Percentiles rank a stretch among this genome's conserved stretches.
Conservation (phyloP, 2,329 filamentous ascomycete species). For the Talaromyces piceae region DNA sequence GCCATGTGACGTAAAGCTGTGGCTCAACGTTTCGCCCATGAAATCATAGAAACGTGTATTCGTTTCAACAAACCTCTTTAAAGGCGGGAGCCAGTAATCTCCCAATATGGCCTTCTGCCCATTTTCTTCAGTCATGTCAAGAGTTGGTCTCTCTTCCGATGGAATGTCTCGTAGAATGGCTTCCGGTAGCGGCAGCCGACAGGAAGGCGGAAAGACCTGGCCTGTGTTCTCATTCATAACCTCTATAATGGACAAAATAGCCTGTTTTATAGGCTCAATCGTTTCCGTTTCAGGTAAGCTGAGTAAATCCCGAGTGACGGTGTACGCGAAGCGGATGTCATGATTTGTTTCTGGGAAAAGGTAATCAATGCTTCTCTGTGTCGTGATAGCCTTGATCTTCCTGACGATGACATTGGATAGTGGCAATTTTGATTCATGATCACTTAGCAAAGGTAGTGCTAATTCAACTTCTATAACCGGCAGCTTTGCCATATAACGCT, state of each 20-base stretch:
- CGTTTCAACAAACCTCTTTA: slow-evolving; percentile 23
- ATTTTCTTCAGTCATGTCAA: not conserved
- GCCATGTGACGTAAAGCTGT: slow-evolving; percentile 25
- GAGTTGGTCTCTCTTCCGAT: not conserved
- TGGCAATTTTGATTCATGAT: not conserved
- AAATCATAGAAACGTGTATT: slow-evolving; percentile 26
- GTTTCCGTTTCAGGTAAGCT: slow-evolving; percentile 4
- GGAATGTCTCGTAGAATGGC: not conserved
- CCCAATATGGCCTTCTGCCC: slow-evolving; percentile 14
- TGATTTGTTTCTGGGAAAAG: slow-evolving; percentile 31
- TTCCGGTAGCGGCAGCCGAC: slow-evolving; percentile 23
- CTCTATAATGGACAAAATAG: slow-evolving; percentile 6
- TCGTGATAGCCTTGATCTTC: slow-evolving; percentile 23
- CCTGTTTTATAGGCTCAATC: slow-evolving; percentile 17
- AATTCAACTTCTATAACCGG: slow-evolving; percentile 29
- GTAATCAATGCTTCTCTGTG: slow-evolving; percentile 29
- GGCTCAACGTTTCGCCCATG: slow-evolving; percentile 24
- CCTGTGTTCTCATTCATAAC: slow-evolving; percentile 7
- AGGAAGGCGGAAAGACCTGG: slow-evolving; percentile 23
- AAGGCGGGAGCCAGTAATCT: slow-evolving; percentile 29
- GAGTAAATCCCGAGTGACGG: slow-evolving; percentile 23
- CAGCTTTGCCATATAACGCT: slow-evolving; percentile 15
- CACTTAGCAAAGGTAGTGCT: slow-evolving; percentile 1
- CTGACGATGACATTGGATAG: slow-evolving; percentile 16
- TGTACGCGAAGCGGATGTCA: slow-evolving; percentile 34